Evolutionary conservation across 2,329 filamentous ascomycete species (phyloP).

Genomic region (Myotisia sp.): DNA sequence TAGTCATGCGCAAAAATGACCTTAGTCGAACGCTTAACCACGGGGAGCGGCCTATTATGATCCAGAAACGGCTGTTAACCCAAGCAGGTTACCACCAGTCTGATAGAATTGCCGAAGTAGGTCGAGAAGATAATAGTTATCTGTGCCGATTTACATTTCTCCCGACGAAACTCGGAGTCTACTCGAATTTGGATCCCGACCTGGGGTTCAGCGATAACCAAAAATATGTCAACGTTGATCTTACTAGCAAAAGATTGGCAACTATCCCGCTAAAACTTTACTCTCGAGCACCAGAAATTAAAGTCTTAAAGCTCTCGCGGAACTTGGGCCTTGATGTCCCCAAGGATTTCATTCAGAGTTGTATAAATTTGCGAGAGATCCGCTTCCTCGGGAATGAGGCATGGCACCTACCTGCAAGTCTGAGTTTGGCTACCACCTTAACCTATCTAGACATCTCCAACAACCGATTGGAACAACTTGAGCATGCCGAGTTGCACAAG

Average conservation of each 20-base stretch:
- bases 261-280: slow-evolving; percentile 93
- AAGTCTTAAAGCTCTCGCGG: slow-evolving; percentile 81
- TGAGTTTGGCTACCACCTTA: slow-evolving; percentile 64
- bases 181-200: slow-evolving; percentile 58
- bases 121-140: slow-evolving; percentile 93
- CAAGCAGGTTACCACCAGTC: slow-evolving; percentile 80
- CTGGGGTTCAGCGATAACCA: slow-evolving; percentile 67
- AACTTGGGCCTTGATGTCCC: slow-evolving; percentile 88
- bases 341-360: slow-evolving; percentile 90
- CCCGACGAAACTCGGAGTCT: slow-evolving; percentile 72
- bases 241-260: slow-evolving; percentile 76
- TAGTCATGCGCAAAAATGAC: slow-evolving; percentile 87
- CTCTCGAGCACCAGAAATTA: slow-evolving; percentile 80
- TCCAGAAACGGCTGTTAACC: slow-evolving; percentile 81
- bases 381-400: slow-evolving; percentile 93
- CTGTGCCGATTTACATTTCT: slow-evolving; percentile 92
- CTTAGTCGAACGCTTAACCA: slow-evolving; percentile 66
- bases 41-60: slow-evolving; percentile 67
- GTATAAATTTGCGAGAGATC: slow-evolving; percentile 81
- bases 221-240: slow-evolving; percentile 87
- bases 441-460: slow-evolving; percentile 91
- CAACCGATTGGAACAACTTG: slow-evolving; percentile 75
- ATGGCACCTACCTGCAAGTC: slow-evolving; percentile 66
- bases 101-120: slow-evolving; percentile 82
- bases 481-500: slow-evolving; percentile 66